Conservation (phyloP, 2,329 filamentous ascomycete species). For the Trichoderma simmonsii region DNA sequence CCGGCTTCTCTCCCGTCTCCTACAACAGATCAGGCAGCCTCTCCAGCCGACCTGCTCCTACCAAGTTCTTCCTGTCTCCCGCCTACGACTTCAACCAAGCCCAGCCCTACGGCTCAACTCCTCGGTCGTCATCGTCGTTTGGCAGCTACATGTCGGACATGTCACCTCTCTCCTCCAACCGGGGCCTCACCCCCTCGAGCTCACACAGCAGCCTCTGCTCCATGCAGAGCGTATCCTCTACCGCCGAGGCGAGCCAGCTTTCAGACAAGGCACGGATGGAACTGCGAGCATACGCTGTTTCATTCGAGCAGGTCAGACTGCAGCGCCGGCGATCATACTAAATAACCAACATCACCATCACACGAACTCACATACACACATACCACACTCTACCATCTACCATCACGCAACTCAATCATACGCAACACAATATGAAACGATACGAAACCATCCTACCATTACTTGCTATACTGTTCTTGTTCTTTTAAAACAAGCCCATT, state of each 20-base stretch:
- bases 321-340: constrained; percentile 58
- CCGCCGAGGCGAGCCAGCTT: constrained; percentile 52
- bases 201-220: constrained; percentile 84
- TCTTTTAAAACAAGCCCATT: constrained; percentile 3
- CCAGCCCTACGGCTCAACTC: constrained; percentile 53
- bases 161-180: constrained; percentile 25
- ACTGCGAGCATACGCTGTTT: constrained; percentile 79
- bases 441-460: constrained; percentile 24
- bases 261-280: constrained; percentile 77
- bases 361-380: background rate
- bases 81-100: constrained; percentile 71
- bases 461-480: constrained; percentile 19
- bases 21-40: constrained; percentile 47
- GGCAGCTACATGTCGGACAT: constrained; percentile 27
- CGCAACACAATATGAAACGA: constrained; percentile 21
- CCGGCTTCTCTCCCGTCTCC: constrained; percentile 48
- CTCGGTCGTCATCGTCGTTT: constrained; percentile 35
- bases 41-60: constrained; percentile 21
- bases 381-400: background rate
- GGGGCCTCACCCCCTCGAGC: constrained; percentile 65
- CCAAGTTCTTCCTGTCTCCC: constrained; percentile 66
- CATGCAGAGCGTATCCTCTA: constrained; percentile 60
- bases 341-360: constrained; percentile 10
- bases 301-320: constrained; percentile 76
- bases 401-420: constrained; percentile 34